A percentile compares a stretch with the other conserved stretches of the same genome.
Conservation (phyloP, 352 stramenopile genomes). For the Phytopythium litorale region DNA sequence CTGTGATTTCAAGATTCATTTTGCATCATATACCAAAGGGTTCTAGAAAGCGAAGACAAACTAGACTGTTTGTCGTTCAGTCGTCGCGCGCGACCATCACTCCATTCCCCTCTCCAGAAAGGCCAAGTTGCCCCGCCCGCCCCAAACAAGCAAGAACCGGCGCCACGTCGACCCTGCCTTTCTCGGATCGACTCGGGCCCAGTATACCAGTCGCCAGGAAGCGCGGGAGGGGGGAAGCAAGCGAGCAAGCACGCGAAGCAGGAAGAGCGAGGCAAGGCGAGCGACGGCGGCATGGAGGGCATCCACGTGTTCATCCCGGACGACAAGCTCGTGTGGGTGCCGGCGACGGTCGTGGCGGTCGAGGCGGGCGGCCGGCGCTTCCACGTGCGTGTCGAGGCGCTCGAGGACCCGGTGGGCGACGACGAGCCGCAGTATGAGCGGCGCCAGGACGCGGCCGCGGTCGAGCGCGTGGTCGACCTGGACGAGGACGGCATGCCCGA, state of each 20-base stretch:
- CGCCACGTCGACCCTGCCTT: not conserved
- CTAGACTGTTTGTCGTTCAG: not conserved
- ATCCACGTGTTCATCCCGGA: constrained; percentile 82
- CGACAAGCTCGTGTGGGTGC: constrained; percentile 75
- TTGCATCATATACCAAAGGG: too few relatives aligned
- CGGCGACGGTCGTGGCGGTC: constrained; percentile 68
- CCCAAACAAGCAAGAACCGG: not conserved
- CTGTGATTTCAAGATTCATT: too few relatives aligned
- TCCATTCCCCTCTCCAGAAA: not conserved
- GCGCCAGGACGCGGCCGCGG: constrained; percentile 15
- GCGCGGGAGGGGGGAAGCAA: too few relatives aligned
- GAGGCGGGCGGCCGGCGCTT: constrained; percentile 58
- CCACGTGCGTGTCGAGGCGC: constrained; percentile 50
- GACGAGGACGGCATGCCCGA: constrained; percentile 72
- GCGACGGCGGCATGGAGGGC: constrained; percentile 54
- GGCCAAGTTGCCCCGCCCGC: not conserved
- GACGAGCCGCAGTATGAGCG: constrained; percentile 7
- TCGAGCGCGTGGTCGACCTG: constrained; percentile 66
- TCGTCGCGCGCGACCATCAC: constrained; percentile 1
- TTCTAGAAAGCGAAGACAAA: too few relatives aligned
- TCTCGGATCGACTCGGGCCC: not conserved
- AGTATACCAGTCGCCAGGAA: not conserved
- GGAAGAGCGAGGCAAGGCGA: not conserved
- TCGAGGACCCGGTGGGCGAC: constrained; percentile 6
- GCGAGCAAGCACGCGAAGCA: not conserved